Base-by-base conservation (phyloP, 2,329 filamentous ascomycete genomes). In the Colletotrichum phormii region DNA sequence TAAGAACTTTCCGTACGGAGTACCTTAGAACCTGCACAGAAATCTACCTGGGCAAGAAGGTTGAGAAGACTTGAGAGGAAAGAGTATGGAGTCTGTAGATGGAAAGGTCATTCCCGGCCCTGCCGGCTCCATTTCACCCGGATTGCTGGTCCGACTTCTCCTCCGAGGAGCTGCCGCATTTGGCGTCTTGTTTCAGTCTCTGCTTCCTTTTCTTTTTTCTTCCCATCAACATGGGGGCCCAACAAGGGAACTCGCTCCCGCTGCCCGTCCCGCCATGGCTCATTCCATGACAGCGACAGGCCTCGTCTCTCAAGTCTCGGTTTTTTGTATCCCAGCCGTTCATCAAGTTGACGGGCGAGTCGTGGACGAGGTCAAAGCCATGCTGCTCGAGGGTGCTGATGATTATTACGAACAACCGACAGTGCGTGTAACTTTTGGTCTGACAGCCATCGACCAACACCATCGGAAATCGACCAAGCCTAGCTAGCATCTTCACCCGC, bases 121-220 rank as follows among this genome's bases (percentile, higher is more conserved):
- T 72, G 31, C 60, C 65, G 70, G 59, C 59, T 64, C 22, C 65
- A 69, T 31, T 64, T 31, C 65, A 64, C 59, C 65, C 65, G 60
- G 59, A 61, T 53, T 70, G 53, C 60, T 70, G 54, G 70, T 64
- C 54, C 55, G 55, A 64, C 42, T 18, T n/a, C 42, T n/a, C 42
- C 49, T 69, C 49, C 54, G 55, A 51, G 22, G 54, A 67, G 58
- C 49, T 70, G 60, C 59, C 66, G 66, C 26, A 46, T 72, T 60
- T 42, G 59, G 59, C 24, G 24, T 61, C 15, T 29, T 72, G 65
- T 70, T 72, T 70, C 70, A 70, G 70, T 61, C 58, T 42, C 42
- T 53, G 22, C 42, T 42, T 63, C 64, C 64, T 51, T 67, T 58
- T 37, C 7, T 15, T 33, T 49, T n/a, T 49, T 42, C 13, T 26